phyloP scores from a whole-genome alignment of 495 filamentous ascomycete species.

The Hypoxylon crocopeplum region DNA sequence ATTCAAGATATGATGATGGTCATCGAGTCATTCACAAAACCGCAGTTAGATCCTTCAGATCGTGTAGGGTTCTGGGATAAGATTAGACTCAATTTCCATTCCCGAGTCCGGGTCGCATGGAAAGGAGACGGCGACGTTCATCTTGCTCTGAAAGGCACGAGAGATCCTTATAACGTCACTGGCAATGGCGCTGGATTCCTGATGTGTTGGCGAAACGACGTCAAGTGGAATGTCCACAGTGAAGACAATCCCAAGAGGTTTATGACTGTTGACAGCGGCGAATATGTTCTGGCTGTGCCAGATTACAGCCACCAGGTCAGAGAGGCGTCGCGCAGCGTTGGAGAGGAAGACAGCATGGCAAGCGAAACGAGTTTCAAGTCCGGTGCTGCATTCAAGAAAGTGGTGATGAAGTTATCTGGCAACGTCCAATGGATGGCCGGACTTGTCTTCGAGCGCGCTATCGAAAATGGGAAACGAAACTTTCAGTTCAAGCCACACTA shows the following conservation, averaged over 20 bases:
- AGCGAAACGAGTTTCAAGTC: conserved; percentile 72
- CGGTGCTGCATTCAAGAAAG: conserved; percentile 89
- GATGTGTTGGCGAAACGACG: conserved; percentile 96
- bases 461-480: conserved; percentile 67
- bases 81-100: conserved; percentile 93
- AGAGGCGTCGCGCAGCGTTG: conserved; percentile 61
- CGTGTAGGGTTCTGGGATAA: conserved; percentile 99
- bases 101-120: conserved; percentile 87
- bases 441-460: conserved; percentile 87
- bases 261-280: conserved; percentile 93
- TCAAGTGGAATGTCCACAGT: conserved; percentile 81
- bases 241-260: conserved; percentile 88
- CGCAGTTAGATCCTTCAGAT: conserved; percentile 91
- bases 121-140: conserved; percentile 96
- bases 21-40: conserved; percentile 95
- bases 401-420: conserved; percentile 96
- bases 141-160: conserved; percentile 87
- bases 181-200: conserved; percentile 92
- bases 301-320: conserved; percentile 91
- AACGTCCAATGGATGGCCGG: conserved; percentile 91
- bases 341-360: conserved; percentile 68
- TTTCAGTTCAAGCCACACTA: conserved; percentile 94
- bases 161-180: conserved; percentile 93
- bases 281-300: conserved; percentile 91
- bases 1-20: conserved; percentile 99